Conservation (phyloP, 2,329 filamentous ascomycete species). For the Rasamsonia emersonii region DNA sequence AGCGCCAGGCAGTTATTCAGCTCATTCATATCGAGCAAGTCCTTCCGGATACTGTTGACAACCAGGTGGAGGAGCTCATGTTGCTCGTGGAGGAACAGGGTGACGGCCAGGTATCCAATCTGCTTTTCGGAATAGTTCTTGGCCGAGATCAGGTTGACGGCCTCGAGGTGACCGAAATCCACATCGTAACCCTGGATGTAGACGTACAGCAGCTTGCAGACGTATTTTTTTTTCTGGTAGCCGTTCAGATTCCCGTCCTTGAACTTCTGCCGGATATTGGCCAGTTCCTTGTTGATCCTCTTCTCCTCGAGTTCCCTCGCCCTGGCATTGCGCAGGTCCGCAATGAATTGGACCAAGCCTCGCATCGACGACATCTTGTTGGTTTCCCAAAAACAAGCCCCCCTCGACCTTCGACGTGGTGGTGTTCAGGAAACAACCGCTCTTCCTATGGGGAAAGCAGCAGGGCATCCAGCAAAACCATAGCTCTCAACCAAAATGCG, state of each 20-base stretch:
- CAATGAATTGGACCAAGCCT: conserved; percentile 96
- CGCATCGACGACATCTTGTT: conserved; percentile 40
- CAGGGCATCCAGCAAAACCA: too few species aligned
- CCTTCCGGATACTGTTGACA: conserved; percentile 97
- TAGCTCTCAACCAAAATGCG: too few species aligned
- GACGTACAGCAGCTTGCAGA: conserved; percentile 98
- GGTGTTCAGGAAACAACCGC: too few species aligned
- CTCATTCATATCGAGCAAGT: conserved; percentile 89
- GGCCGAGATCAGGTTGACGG: conserved; percentile 93
- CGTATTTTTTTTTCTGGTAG: conserved; percentile 99
- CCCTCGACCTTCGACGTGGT: too few species aligned
- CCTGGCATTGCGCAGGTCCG: conserved; percentile 87
- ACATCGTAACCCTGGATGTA: conserved; percentile 99
- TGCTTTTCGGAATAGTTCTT: conserved; percentile 99
- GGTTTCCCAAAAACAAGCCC: too few species aligned
- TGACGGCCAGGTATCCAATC: conserved; percentile 96
- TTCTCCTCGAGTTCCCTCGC: conserved; percentile 96
- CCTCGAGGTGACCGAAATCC: conserved; percentile 96
- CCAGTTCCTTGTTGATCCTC: conserved; percentile 97
- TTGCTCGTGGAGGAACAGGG: conserved; percentile 91
- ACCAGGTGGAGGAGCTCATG: conserved; percentile 94
- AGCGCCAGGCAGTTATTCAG: conserved; percentile 93
- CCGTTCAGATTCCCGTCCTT: conserved; percentile 89
- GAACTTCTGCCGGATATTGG: conserved; percentile 98
- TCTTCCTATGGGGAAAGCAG: too few species aligned